Evolutionary conservation across 129 eudicot species (phyloP).

Genomic region (Centella asiatica): DNA sequence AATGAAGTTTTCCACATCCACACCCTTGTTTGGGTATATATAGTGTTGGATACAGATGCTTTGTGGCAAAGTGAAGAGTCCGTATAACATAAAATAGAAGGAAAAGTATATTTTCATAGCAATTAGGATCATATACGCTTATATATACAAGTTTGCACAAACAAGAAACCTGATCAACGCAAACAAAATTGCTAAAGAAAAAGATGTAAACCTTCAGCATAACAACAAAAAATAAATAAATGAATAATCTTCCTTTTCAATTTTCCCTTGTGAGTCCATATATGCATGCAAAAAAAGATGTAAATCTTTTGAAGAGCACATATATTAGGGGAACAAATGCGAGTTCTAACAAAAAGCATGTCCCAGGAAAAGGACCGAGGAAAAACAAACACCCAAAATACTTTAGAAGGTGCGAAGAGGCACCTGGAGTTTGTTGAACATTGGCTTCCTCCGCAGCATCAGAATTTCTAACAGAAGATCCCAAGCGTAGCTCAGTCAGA

Average conservation of each 20-base stretch:
- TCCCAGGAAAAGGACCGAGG: neutral
- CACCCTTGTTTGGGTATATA: too few species aligned
- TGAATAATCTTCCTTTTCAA: too few species aligned
- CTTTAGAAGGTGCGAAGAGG: slow-evolving; percentile 4
- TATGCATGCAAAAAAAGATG: too few species aligned
- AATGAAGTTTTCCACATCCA: too few species aligned
- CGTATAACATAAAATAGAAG: too few species aligned
- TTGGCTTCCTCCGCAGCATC: slow-evolving; percentile 22
- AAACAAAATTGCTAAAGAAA: neutral
- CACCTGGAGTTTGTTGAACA: slow-evolving; percentile 38
- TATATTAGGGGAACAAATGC: neutral
- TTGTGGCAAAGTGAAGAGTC: too few species aligned
- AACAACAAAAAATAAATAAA: neutral
- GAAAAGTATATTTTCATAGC: neutral
- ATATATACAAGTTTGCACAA: neutral
- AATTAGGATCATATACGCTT: neutral
- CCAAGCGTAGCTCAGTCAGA: slow-evolving; percentile 68
- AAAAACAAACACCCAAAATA: neutral
- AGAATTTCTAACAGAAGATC: slow-evolving; percentile 30
- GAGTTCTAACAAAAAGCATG: neutral
- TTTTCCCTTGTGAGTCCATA: too few species aligned
- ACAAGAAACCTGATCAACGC: neutral
- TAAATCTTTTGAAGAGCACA: neutral
- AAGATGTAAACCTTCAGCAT: neutral
- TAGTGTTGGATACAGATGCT: too few species aligned